Base-by-base conservation (phyloP, 73 alveolate species). In the Paramecium sonneborni region DNA sequence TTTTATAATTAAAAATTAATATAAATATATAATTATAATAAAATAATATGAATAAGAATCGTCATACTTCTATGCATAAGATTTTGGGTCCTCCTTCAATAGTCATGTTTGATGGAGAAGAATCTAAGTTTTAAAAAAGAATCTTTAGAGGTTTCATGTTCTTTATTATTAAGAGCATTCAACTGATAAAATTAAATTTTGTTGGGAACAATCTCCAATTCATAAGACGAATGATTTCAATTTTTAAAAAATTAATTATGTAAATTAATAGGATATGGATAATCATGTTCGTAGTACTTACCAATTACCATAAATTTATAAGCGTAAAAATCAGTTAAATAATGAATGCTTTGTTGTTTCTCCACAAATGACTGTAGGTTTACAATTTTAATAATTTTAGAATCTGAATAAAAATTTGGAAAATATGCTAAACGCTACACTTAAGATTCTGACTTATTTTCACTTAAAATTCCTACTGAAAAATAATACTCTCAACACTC, bases 81-180 rank as follows among this genome's bases (percentile, higher is more conserved):
- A 2, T 62, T 30, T 1, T 26, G 28, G 84, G 84, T 32, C 48
- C 84, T 4, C 52, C 84, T 30, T 9, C 14, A 46, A 26, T 62
- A 0, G 38, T 74, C 10, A 32, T 74, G 67, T 74, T 37, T 20
- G 87, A 74, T 74, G 87, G 87, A 74, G 87, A 74, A 37, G 87
- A 74, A 37, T 28, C 87, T 6, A 28, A 10, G 10, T 74, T 74
- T 37, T 11, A 39, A 23, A 74, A 74, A 39, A 74, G 57, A 7
- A 39, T 74, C n/a, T 74, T 74, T 21, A 21, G 37, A 74, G 87
- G 87, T 74, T 37, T 28, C 18, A n/a, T n/a, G 56, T 21, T 28
- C 32, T 35, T 44, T 74, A 34, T 74, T 37, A 74, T 74, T 37
- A 74, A 74, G 87, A 74, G 58, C 87, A 74, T 39, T 34, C 67